Percentiles rank a stretch among this genome's conserved stretches.
These are phyloP conservation scores for Neopestalotiopsis sp. DNA, from an alignment of 2,329 filamentous ascomycete genomes.

Conservation along the genomic window DNA sequence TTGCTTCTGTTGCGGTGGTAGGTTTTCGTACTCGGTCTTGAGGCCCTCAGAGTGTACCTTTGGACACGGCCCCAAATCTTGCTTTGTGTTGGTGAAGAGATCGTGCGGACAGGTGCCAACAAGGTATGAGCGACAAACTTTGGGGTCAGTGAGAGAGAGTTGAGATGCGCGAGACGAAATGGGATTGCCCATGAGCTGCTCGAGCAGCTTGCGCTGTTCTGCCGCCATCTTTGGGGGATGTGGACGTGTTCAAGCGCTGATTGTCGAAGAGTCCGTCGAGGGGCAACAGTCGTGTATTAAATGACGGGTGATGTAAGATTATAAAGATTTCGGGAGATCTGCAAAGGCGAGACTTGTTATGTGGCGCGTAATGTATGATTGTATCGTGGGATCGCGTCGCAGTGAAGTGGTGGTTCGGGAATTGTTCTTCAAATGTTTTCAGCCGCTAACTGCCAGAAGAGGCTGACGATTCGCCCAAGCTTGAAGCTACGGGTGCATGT, in stretches of 20 bases:
- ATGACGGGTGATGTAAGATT: background rate
- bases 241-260: slow-evolving; percentile 6
- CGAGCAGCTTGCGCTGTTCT: slow-evolving; percentile 96
- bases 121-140: slow-evolving; percentile 93
- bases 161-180: slow-evolving; percentile 77
- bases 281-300: background rate
- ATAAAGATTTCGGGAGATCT: background rate
- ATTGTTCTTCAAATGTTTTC: background rate
- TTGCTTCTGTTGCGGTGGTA: slow-evolving; percentile 72
- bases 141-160: slow-evolving; percentile 86
- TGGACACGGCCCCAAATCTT: slow-evolving; percentile 89
- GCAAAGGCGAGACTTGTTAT: background rate
- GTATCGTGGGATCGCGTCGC: background rate
- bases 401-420: background rate
- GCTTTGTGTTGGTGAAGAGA: slow-evolving; percentile 99
- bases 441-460: background rate
- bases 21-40: slow-evolving; percentile 84
- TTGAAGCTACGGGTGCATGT: background rate
- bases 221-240: slow-evolving; percentile 72
- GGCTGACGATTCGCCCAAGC: background rate
- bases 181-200: slow-evolving; percentile 89
- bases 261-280: background rate
- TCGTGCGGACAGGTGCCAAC: slow-evolving; percentile 96
- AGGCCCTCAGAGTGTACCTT: slow-evolving; percentile 88
- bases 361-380: no score